Percentiles rank a stretch among this genome's conserved stretches.
Evolutionary conservation across 139 green algal genomes (phyloP).

Genomic region (Monoraphidium neglectum): DNA sequence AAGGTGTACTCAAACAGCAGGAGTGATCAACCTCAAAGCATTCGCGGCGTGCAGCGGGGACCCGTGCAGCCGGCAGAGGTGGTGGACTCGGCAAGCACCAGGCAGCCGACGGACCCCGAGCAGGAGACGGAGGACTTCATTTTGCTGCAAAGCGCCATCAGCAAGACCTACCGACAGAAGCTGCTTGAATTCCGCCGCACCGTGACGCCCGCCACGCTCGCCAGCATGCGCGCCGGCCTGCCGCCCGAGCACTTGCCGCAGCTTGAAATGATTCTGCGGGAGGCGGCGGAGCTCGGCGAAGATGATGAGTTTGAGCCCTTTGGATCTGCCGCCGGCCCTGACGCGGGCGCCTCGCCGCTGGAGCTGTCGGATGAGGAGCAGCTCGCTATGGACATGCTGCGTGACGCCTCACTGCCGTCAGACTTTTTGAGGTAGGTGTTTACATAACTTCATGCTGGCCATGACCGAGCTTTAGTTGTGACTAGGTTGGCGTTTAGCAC

Average conservation of each 20-base stretch:
- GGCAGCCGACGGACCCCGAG: neutral
- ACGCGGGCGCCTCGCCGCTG: too few species aligned
- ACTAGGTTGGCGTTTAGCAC: too few species aligned
- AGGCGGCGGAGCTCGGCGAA: neutral
- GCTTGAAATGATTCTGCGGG: neutral
- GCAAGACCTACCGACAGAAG: neutral
- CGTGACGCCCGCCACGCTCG: neutral
- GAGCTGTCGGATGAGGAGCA: too few species aligned
- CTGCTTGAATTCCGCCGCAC: neutral
- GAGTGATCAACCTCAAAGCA: neutral
- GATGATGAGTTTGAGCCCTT: too few species aligned
- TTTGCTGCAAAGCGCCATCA: constrained; percentile 1
- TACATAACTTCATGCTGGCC: too few species aligned
- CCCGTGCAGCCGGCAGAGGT: neutral
- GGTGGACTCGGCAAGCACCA: neutral
- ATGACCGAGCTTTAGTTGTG: too few species aligned
- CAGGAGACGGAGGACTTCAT: neutral
- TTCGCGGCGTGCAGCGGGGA: neutral
- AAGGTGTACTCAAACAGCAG: neutral
- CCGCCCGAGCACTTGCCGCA: neutral
- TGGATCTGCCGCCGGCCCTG: too few species aligned
- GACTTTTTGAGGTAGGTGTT: too few species aligned
- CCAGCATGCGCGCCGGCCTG: neutral
- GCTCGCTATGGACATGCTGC: too few species aligned
- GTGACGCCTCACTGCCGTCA: too few species aligned